Base-by-base conservation (phyloP, 768 basidiomycete genomes). In the Boletus pseudo-olivaceus region DNA sequence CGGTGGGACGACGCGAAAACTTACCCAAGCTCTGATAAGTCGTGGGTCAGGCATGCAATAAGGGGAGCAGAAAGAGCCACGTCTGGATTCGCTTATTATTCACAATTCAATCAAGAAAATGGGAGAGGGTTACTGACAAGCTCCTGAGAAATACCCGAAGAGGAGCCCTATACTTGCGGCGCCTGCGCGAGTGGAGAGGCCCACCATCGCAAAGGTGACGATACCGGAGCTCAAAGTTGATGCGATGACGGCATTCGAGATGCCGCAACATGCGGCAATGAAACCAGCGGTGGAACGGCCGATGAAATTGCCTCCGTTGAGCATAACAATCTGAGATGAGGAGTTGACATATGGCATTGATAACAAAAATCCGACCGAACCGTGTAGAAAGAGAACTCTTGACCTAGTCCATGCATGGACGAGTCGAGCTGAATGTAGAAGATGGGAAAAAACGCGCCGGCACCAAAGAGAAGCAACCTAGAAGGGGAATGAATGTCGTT, bases 351-450 rank as follows among this genome's bases (percentile, higher is more conserved):
- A 33, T 34, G 15, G 30, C 15, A 39, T 38, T 32, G 26, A 44
- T 7, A 10, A 40, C 48, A n/a, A 54, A 35, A 51, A 47, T 32
- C 7, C 3, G 27, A 39, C 30, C 70, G 29, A 49, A 83, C 83
- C 45, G 75, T 76, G 59, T 84, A 83, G 61, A 85, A 85, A 1
- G 83, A 78, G 12, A 85, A 69, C 27, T 60, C 64, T 19, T 71
- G 61, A 14, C 71, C 66, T 29, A 82, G 67, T 2, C 78, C 77
- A 52, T 80, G 78, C 51, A 73, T 71, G 32, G 78, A 73, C 8
- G 83, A 76, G 49, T 81, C 76, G 14, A 84, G 69, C 53, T 85
- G 84, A 17, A 85, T 67, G 60, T 80, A 85, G 64, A 82, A 81
- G 55, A 47, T 27, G 5, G 59, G 59, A 3, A 57, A 60, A 38